Evolutionary conservation across 129 eudicot species (phyloP).

Genomic region (Deinandra increscens): DNA sequence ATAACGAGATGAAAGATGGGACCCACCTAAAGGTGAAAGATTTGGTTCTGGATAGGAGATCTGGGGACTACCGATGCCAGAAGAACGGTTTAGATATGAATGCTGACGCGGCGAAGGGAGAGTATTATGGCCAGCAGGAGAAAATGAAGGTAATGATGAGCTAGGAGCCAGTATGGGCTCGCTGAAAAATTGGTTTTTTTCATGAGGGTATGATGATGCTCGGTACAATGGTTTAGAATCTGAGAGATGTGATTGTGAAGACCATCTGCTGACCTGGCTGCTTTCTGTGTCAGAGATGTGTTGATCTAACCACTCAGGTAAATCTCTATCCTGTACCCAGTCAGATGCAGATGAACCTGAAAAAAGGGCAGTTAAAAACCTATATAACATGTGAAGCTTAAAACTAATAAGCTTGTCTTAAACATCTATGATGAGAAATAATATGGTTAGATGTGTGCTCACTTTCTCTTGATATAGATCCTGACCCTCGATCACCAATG

Average conservation of each 20-base stretch:
- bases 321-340: conserved; percentile 69
- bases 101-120: conserved; percentile 24
- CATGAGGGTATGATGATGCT: conserved; percentile 83
- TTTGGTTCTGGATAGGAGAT: conserved; percentile 46
- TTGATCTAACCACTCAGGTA: conserved; percentile 78
- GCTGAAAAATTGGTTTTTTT: conserved; percentile 56
- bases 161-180: conserved; percentile 64
- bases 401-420: background rate
- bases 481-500: conserved; percentile 92
- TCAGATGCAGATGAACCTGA: conserved; percentile 96
- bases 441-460: conserved; percentile 32
- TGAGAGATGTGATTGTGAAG: conserved; percentile 75
- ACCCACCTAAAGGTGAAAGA: conserved; percentile 47
- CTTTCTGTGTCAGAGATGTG: conserved; percentile 65
- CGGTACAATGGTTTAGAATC: conserved; percentile 68
- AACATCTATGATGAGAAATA: background rate
- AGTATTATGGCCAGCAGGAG: conserved; percentile 54
- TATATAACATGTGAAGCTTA: background rate
- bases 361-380: background rate
- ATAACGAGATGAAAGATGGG: conserved; percentile 40
- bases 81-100: conserved; percentile 39
- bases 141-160: conserved; percentile 74
- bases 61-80: conserved; percentile 53
- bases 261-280: conserved; percentile 72
- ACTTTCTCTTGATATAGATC: conserved; percentile 88